Conservation (phyloP, 768 basidiomycete species). For the Panellus pusillus region DNA sequence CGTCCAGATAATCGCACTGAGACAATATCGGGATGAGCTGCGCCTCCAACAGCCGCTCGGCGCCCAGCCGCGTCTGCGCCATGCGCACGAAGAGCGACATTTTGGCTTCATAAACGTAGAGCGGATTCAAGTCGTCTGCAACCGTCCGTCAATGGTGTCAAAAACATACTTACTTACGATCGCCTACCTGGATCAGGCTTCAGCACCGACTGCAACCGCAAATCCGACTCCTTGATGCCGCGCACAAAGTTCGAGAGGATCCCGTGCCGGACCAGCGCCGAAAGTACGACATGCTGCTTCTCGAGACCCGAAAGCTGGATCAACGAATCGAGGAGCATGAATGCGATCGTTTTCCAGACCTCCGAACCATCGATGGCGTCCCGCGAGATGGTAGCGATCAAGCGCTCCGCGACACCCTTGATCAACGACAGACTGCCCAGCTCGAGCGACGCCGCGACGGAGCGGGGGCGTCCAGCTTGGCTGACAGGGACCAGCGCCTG, state of each 20-base stretch:
- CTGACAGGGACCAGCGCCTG: constrained; percentile 33
- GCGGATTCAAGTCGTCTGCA: constrained; percentile 82
- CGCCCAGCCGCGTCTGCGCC: constrained; percentile 79
- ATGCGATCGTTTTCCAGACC: constrained; percentile 96
- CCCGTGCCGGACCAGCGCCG: constrained; percentile 67
- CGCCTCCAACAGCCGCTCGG: constrained; percentile 79
- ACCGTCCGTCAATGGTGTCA: neutral
- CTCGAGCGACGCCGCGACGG: constrained; percentile 46
- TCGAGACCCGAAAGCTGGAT: constrained; percentile 70
- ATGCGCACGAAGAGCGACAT: constrained; percentile 87
- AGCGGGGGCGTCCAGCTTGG: constrained; percentile 21
- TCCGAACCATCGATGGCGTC: constrained; percentile 95
- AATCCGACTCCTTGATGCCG: constrained; percentile 82
- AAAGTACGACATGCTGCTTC: constrained; percentile 62
- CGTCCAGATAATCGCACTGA: constrained; percentile 85
- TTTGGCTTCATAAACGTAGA: constrained; percentile 95
- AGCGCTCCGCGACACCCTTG: constrained; percentile 66
- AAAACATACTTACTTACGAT: neutral
- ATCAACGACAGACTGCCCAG: constrained; percentile 65
- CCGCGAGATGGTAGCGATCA: constrained; percentile 73
- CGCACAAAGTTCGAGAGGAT: constrained; percentile 79
- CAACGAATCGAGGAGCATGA: constrained; percentile 83
- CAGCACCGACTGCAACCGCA: constrained; percentile 69
- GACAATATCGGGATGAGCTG: constrained; percentile 73
- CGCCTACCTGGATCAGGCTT: constrained; percentile 83